phyloP scores from a whole-genome alignment of 306 rosid genomes.

The Trifolium pratense region DNA sequence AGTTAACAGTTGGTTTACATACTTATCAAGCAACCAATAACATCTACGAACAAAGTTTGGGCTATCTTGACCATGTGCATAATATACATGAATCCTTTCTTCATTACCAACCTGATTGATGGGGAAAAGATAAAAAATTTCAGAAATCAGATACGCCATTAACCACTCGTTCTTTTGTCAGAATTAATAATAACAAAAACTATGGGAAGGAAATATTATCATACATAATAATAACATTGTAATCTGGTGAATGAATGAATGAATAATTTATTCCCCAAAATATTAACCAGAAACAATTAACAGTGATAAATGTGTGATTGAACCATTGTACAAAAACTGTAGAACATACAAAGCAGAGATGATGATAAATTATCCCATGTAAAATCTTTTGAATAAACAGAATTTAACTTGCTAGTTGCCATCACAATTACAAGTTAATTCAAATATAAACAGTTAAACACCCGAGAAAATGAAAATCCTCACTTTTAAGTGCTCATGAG shows the following conservation, averaged over 20 bases:
- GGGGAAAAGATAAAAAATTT: slow-evolving; percentile 33
- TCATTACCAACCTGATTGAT: slow-evolving; percentile 83
- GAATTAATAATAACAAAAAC: slow-evolving; percentile 16
- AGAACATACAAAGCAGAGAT: slow-evolving; percentile 28
- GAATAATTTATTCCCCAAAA: slow-evolving; percentile 11
- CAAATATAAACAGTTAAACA: slow-evolving; percentile 1
- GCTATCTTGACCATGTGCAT: slow-evolving; percentile 89
- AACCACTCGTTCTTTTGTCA: slow-evolving; percentile 27
- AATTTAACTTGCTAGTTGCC: not conserved
- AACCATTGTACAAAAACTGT: slow-evolving; percentile 13
- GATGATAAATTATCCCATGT: slow-evolving; percentile 26
- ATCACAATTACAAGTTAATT: slow-evolving; percentile 10
- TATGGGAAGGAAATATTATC: slow-evolving; percentile 21
- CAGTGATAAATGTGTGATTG: slow-evolving; percentile 5
- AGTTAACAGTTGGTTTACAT: slow-evolving; percentile 47
- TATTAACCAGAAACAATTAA: slow-evolving; percentile 26
- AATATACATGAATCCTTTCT: slow-evolving; percentile 97
- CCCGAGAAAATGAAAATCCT: slow-evolving; percentile 46
- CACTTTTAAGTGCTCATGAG: slow-evolving; percentile 98
- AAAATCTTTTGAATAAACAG: slow-evolving; percentile 25
- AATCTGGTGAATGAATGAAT: slow-evolving; percentile 17
- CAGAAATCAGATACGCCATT: slow-evolving; percentile 27
- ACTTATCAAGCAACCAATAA: slow-evolving; percentile 98
- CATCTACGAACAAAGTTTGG: slow-evolving; percentile 88
- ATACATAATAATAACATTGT: slow-evolving; percentile 13